Percentiles rank a stretch among this genome's conserved stretches.
Evolutionary conservation across 169 alveolate species (phyloP).

Genomic region (Plasmodium falciparum): DNA sequence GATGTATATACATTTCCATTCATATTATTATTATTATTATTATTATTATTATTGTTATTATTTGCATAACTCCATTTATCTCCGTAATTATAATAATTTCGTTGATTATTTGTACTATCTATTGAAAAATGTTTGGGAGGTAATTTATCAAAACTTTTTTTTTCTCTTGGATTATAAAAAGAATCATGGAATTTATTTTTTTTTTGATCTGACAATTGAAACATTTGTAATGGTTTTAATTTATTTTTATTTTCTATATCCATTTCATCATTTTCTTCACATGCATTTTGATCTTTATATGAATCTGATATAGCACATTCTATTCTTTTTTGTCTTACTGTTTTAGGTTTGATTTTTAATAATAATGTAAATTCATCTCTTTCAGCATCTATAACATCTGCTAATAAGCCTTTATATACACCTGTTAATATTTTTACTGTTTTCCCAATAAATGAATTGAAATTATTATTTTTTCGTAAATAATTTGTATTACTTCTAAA

Average conservation of each 20-base stretch:
- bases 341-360: conserved; percentile 84
- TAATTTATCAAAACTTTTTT: conserved; percentile 1
- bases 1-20: neutral
- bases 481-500: conserved; percentile 46
- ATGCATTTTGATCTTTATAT: conserved; percentile 11
- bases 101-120: neutral
- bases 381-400: conserved; percentile 85
- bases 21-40: conserved; percentile 1
- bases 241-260: neutral
- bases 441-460: conserved; percentile 82
- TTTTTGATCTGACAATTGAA: conserved; percentile 6
- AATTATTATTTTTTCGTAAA: conserved; percentile 11
- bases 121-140: too few relatives aligned
- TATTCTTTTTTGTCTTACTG: conserved; percentile 82
- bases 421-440: conserved; percentile 87
- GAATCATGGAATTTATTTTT: conserved; percentile 13
- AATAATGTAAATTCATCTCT: conserved; percentile 84
- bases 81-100: conserved; percentile 8
- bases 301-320: conserved; percentile 79
- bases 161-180: conserved; percentile 1
- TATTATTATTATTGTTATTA: neutral
- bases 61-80: conserved; percentile 6
- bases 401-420: conserved; percentile 84
- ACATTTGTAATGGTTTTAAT: conserved; percentile 1
- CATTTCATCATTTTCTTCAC: conserved; percentile 25